Base-by-base conservation (phyloP, 2,329 filamentous ascomycete genomes). In the Pleurostoma richardsiae region DNA sequence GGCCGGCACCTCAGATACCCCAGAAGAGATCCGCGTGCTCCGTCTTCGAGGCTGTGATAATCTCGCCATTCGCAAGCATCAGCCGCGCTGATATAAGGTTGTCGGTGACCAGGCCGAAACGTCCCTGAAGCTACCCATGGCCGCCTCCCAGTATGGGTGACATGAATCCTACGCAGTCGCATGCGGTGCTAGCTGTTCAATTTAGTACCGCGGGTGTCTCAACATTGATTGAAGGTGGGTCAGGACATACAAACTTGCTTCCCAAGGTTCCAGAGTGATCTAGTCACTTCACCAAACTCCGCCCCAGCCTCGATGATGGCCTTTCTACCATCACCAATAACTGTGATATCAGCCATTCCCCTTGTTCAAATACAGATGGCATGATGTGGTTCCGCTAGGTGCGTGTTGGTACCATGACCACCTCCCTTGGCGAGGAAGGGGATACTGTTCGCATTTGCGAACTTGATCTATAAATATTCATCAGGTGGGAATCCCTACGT, bases 1-100 rank as follows among this genome's bases (percentile, higher is more conserved):
- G 74, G 47, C 26, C 52, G 36, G 53, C 45, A 6, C 57, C 51
- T 31, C 52, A 31, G 42, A 54, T 40, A 42, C 65, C 70, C 72
- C 72, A 77, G 58, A 76, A 77, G 3, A 77, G 60, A 41, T 77
- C 73, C 0, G 57, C 28, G 36, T 48, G 38, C 2, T 30, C n/a
- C 2, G 36, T 29, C 2, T 30, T 26, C 4, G 41, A 40, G 2
- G 40, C 46, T 7, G 29, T 36, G 27, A 41, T 43, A 10, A 30
- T 39, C 11, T 28, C 41, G 19, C 46, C 46, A 4, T 48, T 41
- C 5, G 46, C 46, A 7, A 48, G 42, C 3, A 48, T 39, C 2
- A 48, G 10, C n/a, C 36, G 36, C 8, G 30, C 29, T 26, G 41
- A 44, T 29, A 48, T n/a, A 5, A 48, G 29, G 38, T 41, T 44